Base-by-base conservation (phyloP, 768 basidiomycete species). In the Cystofilobasidium ferigula region DNA sequence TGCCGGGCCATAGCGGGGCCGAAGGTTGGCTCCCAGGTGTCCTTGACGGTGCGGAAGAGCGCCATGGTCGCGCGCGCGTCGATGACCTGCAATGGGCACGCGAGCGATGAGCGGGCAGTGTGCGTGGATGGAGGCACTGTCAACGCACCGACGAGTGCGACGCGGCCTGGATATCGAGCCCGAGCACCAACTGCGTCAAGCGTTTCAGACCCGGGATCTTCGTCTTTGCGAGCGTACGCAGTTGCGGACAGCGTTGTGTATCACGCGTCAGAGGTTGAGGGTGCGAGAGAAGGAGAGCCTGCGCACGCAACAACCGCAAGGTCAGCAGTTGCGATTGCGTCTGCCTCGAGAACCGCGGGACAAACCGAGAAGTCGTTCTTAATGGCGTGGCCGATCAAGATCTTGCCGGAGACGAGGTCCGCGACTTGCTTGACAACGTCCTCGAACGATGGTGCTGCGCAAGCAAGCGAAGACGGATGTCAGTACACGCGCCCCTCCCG, bases 1-100 rank as follows among this genome's bases (percentile, higher is more conserved):
- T 74, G 57, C 73, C 73, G 16, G 73, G 73, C 24, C 70, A 60
- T 60, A 12, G 58, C 66, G 22, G 69, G 71, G 24, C 73, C 69
- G 26, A 78, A 74, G 6, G 77, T 74, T n/a, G 80, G 79, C 70
- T 98, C 93, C 89, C 89, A 98, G 56, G 83, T 80, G 60, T 83
- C 84, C 70, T 87, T 85, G 75, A 92, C 81, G 22, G 93, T 73
- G 9, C 91, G 82, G 74, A 87, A 97, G 43, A 97, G 79, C 0
- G 90, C 93, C 90, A 99, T 95, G 0, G 92, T 88, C 0, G 93
- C 94, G 60, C 93, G 82, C 0, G 93, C 91, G 74, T 98, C 93
- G 22, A 83, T 88, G 6, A 97, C 85, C 93, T 95, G 66, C 9
- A 60, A 47, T 5, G 18, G 47, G n/a, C 30, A 40, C 34, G 32